Evolutionary conservation across 768 basidiomycete species (phyloP), one percentile per base, ranked within the genome.

Genomic region (Tylopilus felleus): DNA sequence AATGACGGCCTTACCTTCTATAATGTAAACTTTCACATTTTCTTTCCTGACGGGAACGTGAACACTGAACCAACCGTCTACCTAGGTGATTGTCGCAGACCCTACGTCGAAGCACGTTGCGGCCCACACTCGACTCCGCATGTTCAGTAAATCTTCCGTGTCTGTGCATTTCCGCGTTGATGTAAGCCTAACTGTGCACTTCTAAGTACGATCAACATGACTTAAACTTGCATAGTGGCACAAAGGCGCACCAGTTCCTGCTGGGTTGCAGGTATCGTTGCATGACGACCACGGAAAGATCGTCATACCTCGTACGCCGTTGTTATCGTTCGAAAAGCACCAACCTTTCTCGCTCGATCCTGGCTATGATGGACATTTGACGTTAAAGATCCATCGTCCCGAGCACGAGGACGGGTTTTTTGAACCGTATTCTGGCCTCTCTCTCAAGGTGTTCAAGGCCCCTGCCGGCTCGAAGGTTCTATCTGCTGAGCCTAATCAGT

Each of bases 31-130:
- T 19, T n/a, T 47, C 27, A 2, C 1, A 3, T 28, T 19, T 19
- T 5, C 10, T 25, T 8, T 23, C 19, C 12, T 4, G 31, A 14
- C 43, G 10, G 17, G 16, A 28, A 21, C 5, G 1, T 22, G 21
- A n/a, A n/a, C n/a, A n/a, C n/a, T n/a, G n/a, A 51, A 16, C 7
- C 19, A 5, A 42, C 22, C 14, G 3, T 39, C 9, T 8, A n/a
- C 10, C 0, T 16, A 58, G 56, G 56, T 58, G 21, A 13, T 55
- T 21, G 56, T 55, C 17, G 56, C 53, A 9, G 56, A 58, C 27
- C 56, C 56, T 5, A 55, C 56, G 23, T 21, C 45, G 33, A 47
- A 47, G 14, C 49, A 58, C n/a, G 17, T 55, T 36, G 38, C 56
- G 2, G 38, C n/a, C 21, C 54, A 1, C 27, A 58, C 53, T 47